phyloP scores from a whole-genome alignment of 345 rosid genomes.

The Euphorbia peplus region DNA sequence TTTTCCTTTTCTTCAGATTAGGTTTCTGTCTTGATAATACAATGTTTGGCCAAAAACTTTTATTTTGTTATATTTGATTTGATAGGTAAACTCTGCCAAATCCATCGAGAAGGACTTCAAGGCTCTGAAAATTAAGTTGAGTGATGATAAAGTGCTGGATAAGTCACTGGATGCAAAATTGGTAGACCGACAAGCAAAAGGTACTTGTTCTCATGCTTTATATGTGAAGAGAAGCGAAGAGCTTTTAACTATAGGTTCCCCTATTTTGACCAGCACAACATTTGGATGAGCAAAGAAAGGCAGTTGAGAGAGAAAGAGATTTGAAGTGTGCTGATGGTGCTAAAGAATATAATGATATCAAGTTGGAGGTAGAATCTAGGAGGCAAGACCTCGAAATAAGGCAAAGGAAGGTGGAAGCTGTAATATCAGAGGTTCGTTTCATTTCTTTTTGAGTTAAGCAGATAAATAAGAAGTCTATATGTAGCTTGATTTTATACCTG shows the following conservation, averaged over 20 bases:
- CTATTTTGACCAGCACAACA: constrained; percentile 50
- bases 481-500: background rate
- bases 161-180: constrained; percentile 75
- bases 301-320: constrained; percentile 57
- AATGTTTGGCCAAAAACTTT: background rate
- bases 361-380: constrained; percentile 56
- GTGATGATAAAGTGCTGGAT: constrained; percentile 57
- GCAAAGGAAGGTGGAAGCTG: constrained; percentile 68
- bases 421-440: constrained; percentile 57
- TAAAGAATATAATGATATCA: constrained; percentile 43
- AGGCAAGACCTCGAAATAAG: constrained; percentile 65
- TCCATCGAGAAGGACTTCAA: constrained; percentile 73
- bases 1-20: background rate
- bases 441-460: background rate
- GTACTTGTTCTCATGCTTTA: constrained; percentile 31
- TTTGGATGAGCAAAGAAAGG: constrained; percentile 48
- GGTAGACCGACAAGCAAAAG: constrained; percentile 65
- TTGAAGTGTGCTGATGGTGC: constrained; percentile 50
- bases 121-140: constrained; percentile 58
- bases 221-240: constrained; percentile 7
- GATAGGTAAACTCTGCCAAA: constrained; percentile 72
- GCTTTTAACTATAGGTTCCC: constrained; percentile 3
- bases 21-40: background rate
- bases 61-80: background rate
- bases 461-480: background rate